Percentiles rank a stretch among this genome's conserved stretches.
These are phyloP conservation scores for Cladosporium sp. DNA, from an alignment of 2,329 filamentous ascomycete species.

Conservation along the genomic window DNA sequence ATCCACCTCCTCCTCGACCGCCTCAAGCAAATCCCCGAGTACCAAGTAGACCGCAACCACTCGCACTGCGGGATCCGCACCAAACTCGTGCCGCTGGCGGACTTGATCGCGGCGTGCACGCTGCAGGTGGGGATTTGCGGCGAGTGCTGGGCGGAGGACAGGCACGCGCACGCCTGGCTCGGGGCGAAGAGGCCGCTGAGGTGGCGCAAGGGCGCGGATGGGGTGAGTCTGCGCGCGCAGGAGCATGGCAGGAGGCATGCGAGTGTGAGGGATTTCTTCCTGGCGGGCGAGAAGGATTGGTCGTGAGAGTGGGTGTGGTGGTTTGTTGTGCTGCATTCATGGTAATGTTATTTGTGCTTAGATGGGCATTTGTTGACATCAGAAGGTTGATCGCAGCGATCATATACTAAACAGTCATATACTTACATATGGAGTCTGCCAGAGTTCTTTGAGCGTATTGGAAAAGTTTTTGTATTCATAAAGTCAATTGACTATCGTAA, in stretches of 20 bases:
- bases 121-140: constrained; percentile 42
- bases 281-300: constrained; percentile 31
- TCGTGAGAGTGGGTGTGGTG: constrained; percentile 8
- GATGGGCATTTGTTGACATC: no score
- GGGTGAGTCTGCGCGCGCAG: constrained; percentile 18
- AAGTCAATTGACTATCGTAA: background rate
- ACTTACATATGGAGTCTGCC: no score
- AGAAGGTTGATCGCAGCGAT: no score
- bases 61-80: constrained; percentile 67
- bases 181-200: constrained; percentile 42
- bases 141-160: constrained; percentile 41
- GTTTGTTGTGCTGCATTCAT: no score
- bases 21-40: constrained; percentile 63
- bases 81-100: constrained; percentile 61
- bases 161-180: constrained; percentile 41
- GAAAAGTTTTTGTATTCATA: background rate
- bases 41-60: constrained; percentile 72
- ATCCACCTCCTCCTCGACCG: constrained; percentile 57
- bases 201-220: constrained; percentile 32
- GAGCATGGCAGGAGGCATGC: constrained; percentile 26
- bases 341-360: no score
- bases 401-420: no score
- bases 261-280: constrained; percentile 28
- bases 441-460: no score
- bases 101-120: constrained; percentile 52